A percentile compares a stretch with the other conserved stretches of the same genome.
These are phyloP conservation scores for Termitomyces sp. DNA, from an alignment of 768 basidiomycete genomes.

Conservation along the genomic window DNA sequence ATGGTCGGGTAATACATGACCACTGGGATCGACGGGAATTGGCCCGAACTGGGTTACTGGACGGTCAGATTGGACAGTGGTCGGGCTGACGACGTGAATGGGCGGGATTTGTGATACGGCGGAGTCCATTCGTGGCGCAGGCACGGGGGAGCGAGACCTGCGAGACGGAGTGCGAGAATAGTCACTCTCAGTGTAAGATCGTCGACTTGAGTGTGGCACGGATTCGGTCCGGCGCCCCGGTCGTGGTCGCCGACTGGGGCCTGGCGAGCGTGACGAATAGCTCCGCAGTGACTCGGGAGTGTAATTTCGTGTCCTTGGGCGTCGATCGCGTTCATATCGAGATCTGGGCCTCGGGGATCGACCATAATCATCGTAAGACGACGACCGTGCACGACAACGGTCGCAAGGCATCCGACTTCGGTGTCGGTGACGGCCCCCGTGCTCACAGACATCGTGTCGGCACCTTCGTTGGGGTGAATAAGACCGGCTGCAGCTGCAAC, in stretches of 20 bases:
- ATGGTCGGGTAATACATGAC: not conserved
- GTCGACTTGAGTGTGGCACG: not conserved
- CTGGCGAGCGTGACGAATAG: not conserved
- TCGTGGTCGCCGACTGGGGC: not conserved
- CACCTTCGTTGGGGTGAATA: not conserved
- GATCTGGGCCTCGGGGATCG: not conserved
- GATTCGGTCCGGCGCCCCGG: not conserved
- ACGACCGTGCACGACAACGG: conserved; percentile 3
- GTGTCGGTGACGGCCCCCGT: not conserved
- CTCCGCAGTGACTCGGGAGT: conserved; percentile 1
- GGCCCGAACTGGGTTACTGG: not conserved
- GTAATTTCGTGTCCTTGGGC: not conserved
- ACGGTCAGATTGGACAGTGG: conserved; percentile 6
- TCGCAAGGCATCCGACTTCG: conserved; percentile 7
- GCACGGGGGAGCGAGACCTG: not conserved
- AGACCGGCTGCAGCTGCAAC: not conserved
- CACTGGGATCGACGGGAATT: conserved; percentile 1
- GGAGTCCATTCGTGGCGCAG: not conserved
- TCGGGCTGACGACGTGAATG: conserved; percentile 15
- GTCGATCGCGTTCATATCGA: not conserved
- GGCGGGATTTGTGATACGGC: not conserved
- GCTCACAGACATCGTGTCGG: not conserved
- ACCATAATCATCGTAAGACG: not conserved
- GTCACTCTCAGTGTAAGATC: not conserved
- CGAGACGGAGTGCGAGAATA: not conserved